Evolutionary conservation across 164 flowering plant species (phyloP).

Genomic region (Warburgia ugandensis): DNA sequence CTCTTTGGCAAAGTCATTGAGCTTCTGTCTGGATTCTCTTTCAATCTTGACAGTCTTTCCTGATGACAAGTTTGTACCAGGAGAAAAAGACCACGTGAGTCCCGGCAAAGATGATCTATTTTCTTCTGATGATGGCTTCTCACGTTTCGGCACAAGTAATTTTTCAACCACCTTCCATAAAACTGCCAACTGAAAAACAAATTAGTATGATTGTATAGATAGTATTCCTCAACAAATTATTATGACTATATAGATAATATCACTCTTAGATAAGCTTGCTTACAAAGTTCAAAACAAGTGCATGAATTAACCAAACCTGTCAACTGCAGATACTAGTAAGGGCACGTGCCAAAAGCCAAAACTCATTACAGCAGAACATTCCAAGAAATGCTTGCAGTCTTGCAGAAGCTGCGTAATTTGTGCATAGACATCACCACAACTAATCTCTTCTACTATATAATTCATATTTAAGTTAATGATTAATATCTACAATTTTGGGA

Average conservation of each 20-base stretch:
- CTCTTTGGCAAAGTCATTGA: constrained; percentile 80
- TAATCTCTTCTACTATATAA: too few relatives aligned
- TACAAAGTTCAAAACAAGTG: background rate
- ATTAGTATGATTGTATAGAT: constrained; percentile 28
- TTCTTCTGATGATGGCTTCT: constrained; percentile 30
- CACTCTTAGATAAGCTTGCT: background rate
- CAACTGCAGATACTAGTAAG: background rate
- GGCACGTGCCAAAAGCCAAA: background rate
- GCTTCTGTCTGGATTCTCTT: constrained; percentile 56
- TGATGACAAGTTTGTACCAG: constrained; percentile 69
- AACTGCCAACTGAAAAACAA: constrained; percentile 80
- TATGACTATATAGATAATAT: background rate
- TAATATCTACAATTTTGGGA: too few relatives aligned
- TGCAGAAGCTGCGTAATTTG: too few relatives aligned
- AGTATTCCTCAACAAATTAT: background rate
- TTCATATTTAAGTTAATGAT: too few relatives aligned
- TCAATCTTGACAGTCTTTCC: constrained; percentile 46
- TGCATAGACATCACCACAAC: too few relatives aligned
- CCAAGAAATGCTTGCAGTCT: too few relatives aligned
- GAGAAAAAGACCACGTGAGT: constrained; percentile 66
- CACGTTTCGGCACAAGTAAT: constrained; percentile 43
- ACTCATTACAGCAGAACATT: too few relatives aligned
- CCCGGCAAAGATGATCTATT: constrained; percentile 43
- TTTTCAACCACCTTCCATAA: constrained; percentile 85
- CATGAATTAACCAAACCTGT: background rate